phyloP scores from a whole-genome alignment of 768 basidiomycete genomes.

The Suillus paluster region DNA sequence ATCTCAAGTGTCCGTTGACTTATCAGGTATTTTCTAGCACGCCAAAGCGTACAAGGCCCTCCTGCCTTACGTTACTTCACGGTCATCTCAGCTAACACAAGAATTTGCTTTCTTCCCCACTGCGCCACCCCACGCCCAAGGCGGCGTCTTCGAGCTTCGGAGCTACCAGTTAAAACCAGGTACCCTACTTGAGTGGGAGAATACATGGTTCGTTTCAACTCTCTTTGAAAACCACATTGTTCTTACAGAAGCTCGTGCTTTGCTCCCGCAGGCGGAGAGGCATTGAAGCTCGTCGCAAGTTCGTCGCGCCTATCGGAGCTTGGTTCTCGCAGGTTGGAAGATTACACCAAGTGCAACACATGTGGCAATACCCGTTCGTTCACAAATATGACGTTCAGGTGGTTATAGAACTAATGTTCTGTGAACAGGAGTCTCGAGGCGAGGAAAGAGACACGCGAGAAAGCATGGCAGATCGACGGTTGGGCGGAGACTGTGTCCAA shows the following conservation, averaged over 20 bases:
- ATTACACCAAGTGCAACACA: conserved; percentile 89
- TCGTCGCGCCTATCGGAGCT: conserved; percentile 86
- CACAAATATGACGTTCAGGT: conserved; percentile 8
- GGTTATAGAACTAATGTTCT: conserved; percentile 16
- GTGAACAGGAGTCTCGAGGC: conserved; percentile 66
- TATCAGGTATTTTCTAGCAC: conserved; percentile 49
- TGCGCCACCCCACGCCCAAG: conserved; percentile 81
- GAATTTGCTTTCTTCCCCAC: conserved; percentile 97
- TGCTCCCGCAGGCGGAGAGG: conserved; percentile 73
- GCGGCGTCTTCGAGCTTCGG: conserved; percentile 93
- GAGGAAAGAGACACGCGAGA: conserved; percentile 83
- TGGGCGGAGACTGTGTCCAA: conserved; percentile 96
- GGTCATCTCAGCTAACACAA: conserved; percentile 80
- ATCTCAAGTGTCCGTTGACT: conserved; percentile 9
- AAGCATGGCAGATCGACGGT: conserved; percentile 93
- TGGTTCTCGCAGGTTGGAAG: conserved; percentile 91
- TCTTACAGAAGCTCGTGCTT: conserved; percentile 13
- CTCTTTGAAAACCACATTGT: background rate
- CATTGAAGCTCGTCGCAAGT: conserved; percentile 89
- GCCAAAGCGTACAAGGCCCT: conserved; percentile 69
- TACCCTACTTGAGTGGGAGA: conserved; percentile 93
- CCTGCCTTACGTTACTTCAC: conserved; percentile 74
- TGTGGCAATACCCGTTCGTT: conserved; percentile 95
- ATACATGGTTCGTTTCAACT: conserved; percentile 67
- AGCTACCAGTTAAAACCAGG: conserved; percentile 90